Percentiles rank a stretch among this genome's conserved stretches.
Conservation (phyloP, 1,284 basidiomycete species). For the Grifola frondosa region DNA sequence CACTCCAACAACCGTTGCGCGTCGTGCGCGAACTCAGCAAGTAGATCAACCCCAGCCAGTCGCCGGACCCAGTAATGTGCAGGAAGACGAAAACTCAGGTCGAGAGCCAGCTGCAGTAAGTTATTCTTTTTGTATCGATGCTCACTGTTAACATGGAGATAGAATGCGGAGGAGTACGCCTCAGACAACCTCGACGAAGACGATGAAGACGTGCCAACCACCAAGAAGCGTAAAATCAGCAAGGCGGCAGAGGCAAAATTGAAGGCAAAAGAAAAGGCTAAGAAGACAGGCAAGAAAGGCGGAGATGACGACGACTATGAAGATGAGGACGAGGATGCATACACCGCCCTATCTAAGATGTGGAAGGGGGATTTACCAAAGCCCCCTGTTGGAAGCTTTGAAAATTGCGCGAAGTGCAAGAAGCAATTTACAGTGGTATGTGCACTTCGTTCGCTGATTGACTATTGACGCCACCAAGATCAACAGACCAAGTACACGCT, state of each 20-base stretch:
- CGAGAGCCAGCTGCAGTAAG: constrained; percentile 3
- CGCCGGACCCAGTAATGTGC: constrained; percentile 49
- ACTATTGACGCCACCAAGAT: constrained; percentile 2
- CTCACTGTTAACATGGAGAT: constrained; percentile 4
- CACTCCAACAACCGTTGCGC: constrained; percentile 64
- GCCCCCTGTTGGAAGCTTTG: constrained; percentile 78
- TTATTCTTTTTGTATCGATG: background rate
- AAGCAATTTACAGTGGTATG: constrained; percentile 89
- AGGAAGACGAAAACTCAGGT: constrained; percentile 34
- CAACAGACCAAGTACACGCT: constrained; percentile 82
- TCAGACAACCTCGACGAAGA: constrained; percentile 75
- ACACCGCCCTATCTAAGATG: constrained; percentile 60
- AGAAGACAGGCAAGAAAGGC: constrained; percentile 46
- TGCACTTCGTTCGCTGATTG: constrained; percentile 11
- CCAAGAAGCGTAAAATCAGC: constrained; percentile 46
- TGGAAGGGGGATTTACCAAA: constrained; percentile 47
- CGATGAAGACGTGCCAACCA: constrained; percentile 38
- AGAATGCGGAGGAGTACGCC: constrained; percentile 53
- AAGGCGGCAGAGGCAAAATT: constrained; percentile 39
- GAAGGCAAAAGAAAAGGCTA: constrained; percentile 51
- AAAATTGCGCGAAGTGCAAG: constrained; percentile 79
- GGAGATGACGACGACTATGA: constrained; percentile 46
- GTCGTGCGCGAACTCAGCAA: constrained; percentile 48
- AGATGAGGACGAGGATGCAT: constrained; percentile 47
- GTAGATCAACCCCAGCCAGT: constrained; percentile 37